phyloP scores from a whole-genome alignment of 306 rosid species.

The Begonia masoniana region DNA sequence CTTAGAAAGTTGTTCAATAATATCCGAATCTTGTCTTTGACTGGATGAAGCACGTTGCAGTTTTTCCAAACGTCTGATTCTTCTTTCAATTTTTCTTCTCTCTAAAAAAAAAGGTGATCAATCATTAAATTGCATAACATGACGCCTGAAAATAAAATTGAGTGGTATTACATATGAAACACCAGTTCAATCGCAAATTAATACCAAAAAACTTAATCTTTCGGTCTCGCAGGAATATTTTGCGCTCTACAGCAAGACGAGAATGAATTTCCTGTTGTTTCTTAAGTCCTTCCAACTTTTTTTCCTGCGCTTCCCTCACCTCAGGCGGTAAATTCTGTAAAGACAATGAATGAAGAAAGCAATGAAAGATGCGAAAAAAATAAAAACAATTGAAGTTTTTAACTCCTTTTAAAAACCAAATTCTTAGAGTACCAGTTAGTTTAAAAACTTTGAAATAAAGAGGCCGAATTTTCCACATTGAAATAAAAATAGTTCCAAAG shows the following conservation, averaged over 20 bases:
- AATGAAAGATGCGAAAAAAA: background rate
- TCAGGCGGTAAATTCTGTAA: conserved; percentile 55
- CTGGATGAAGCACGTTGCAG: conserved; percentile 61
- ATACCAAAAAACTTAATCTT: conserved; percentile 89
- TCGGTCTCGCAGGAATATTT: conserved; percentile 63
- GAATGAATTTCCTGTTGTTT: conserved; percentile 89
- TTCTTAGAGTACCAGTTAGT: too few relatives aligned
- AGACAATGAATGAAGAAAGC: background rate
- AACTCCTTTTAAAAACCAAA: too few relatives aligned
- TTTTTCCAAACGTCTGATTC: conserved; percentile 78
- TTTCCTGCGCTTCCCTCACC: conserved; percentile 60
- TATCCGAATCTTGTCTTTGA: conserved; percentile 46
- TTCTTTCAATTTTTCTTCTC: conserved; percentile 86
- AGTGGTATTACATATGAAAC: background rate
- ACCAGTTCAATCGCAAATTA: conserved; percentile 1
- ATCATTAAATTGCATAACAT: background rate
- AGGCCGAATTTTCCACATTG: too few relatives aligned
- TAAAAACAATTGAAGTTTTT: too few relatives aligned
- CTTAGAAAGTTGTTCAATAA: conserved; percentile 53
- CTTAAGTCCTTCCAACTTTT: conserved; percentile 66
- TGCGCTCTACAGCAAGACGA: conserved; percentile 75
- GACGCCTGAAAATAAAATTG: background rate
- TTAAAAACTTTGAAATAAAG: too few relatives aligned
- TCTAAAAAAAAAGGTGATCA: conserved; percentile 25
- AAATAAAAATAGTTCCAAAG: too few relatives aligned